phyloP scores from a whole-genome alignment of 805 yeast genomes.

The Metschnikowia lochheadii region DNA sequence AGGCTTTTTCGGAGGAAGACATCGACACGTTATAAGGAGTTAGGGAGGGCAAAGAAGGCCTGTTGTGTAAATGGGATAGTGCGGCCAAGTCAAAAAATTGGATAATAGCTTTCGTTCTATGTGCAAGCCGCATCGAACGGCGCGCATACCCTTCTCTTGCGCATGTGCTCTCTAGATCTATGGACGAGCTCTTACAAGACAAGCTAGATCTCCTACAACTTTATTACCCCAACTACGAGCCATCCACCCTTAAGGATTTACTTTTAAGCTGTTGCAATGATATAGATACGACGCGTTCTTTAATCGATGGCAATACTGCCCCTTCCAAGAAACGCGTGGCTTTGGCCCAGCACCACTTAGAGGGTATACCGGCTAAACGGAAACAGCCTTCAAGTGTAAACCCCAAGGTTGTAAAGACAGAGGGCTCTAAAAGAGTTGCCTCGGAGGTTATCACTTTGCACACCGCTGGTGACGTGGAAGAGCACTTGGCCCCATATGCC shows the following conservation, averaged over 20 bases:
- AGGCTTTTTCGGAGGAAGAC: conserved; percentile 4
- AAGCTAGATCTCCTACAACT: conserved; percentile 35
- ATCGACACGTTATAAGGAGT: background rate
- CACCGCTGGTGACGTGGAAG: conserved; percentile 49
- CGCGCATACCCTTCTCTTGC: conserved; percentile 4
- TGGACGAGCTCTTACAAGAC: conserved; percentile 15
- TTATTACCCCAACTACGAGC: conserved; percentile 43
- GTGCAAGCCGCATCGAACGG: conserved; percentile 4
- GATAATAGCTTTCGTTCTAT: background rate
- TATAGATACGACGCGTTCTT: conserved; percentile 33
- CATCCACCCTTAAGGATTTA: conserved; percentile 44
- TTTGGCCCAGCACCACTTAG: conserved; percentile 11
- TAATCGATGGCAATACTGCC: conserved; percentile 33
- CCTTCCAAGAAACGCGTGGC: conserved; percentile 16
- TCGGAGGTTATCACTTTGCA: conserved; percentile 37
- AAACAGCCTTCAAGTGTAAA: background rate
- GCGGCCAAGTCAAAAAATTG: conserved; percentile 2
- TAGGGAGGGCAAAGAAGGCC: background rate
- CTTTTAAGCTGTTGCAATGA: conserved; percentile 54
- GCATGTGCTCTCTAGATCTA: background rate
- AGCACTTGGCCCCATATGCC: conserved; percentile 44
- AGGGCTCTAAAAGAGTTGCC: background rate
- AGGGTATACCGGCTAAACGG: background rate
- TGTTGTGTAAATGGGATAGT: background rate
- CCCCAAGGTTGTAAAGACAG: background rate